Evolutionary conservation across 106 monocot genomes (phyloP).

Genomic region (Dendrobium chrysotoxum): DNA sequence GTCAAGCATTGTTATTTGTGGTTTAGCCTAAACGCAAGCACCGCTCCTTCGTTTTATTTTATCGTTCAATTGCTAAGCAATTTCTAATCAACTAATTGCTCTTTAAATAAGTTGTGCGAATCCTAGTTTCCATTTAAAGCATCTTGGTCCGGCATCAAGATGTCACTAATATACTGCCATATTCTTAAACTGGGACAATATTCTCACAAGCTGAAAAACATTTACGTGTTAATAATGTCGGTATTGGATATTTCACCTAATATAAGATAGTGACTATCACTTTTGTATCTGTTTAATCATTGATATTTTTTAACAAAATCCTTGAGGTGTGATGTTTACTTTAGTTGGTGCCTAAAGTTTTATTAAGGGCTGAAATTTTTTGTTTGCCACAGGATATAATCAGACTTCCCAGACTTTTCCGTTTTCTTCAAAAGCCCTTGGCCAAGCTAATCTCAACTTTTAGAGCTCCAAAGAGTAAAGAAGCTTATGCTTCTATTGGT

Average conservation of each 20-base stretch:
- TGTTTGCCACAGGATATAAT: slow-evolving; percentile 69
- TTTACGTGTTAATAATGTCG: not conserved
- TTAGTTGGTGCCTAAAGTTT: not conserved
- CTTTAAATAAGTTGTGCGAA: no score
- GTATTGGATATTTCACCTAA: not conserved
- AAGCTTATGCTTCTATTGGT: slow-evolving; percentile 96
- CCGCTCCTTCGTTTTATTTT: no score
- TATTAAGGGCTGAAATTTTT: not conserved
- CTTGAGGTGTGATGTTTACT: not conserved
- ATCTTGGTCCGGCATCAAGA: no score
- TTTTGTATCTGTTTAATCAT: not conserved
- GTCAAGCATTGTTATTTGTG: no score
- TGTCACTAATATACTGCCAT: not conserved
- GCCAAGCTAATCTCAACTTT: slow-evolving; percentile 78
- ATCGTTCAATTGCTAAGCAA: no score
- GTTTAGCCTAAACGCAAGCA: no score
- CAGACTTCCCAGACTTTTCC: slow-evolving; percentile 79
- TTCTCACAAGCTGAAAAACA: not conserved
- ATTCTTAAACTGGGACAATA: not conserved
- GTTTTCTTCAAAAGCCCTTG: slow-evolving; percentile 87
- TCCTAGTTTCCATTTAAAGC: no score
- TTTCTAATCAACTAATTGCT: no score
- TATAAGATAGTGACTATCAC: not conserved
- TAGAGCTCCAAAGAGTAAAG: slow-evolving; percentile 96
- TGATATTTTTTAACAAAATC: not conserved